These are phyloP conservation scores for Acrocalymma vagum DNA, from an alignment of 2,329 filamentous ascomycete species.

Conservation along the genomic window DNA sequence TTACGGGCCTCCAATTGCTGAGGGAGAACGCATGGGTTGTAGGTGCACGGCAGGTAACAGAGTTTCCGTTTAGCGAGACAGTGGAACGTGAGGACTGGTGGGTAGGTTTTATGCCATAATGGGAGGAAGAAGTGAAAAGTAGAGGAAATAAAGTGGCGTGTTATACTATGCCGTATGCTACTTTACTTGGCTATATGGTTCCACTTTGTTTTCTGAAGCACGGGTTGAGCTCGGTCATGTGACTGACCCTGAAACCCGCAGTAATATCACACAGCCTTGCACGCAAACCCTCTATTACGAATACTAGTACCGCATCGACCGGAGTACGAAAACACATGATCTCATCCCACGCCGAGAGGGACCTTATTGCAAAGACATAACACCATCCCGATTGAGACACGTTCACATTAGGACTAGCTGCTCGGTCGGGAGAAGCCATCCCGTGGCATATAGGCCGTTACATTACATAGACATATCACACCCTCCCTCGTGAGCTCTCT, in stretches of 20 bases:
- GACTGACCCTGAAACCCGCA: neutral
- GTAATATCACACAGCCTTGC: too few relatives aligned
- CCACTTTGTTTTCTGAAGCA: slow-evolving; percentile 5
- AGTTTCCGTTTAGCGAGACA: slow-evolving; percentile 1
- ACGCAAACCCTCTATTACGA: too few relatives aligned
- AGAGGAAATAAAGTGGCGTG: neutral
- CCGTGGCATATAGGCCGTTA: slow-evolving; percentile 26
- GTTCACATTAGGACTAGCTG: slow-evolving; percentile 5
- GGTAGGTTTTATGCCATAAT: neutral
- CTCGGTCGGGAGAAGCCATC: slow-evolving; percentile 4
- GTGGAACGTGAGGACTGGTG: neutral
- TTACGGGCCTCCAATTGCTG: neutral
- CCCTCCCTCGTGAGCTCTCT: slow-evolving; percentile 4
- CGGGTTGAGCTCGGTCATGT: neutral
- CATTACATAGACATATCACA: slow-evolving; percentile 15
- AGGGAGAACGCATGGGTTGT: neutral
- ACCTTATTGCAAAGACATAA: slow-evolving; percentile 14
- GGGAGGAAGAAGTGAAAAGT: neutral
- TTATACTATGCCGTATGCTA: neutral
- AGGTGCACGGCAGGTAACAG: slow-evolving; percentile 2
- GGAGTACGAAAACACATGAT: slow-evolving; percentile 10
- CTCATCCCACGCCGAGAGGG: slow-evolving; percentile 10
- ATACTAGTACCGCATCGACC: neutral
- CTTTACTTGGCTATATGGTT: slow-evolving; percentile 5
- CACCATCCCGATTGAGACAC: too few relatives aligned